Percentiles rank a stretch among this genome's conserved stretches.
Evolutionary conservation across 345 rosid species (phyloP).

Genomic region (Noccaea bulbosa): DNA sequence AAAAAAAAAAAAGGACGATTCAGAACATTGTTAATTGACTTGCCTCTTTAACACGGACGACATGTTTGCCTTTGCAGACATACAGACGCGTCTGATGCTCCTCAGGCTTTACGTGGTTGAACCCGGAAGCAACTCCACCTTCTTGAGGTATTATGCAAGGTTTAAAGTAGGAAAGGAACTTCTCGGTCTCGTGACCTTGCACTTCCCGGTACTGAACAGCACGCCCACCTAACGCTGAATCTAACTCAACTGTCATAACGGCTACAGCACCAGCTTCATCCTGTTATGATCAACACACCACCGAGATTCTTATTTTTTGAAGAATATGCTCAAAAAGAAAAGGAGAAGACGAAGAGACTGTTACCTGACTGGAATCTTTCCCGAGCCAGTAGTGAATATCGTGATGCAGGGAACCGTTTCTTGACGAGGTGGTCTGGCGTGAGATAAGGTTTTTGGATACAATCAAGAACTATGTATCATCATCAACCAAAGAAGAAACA

Average conservation of each 20-base stretch:
- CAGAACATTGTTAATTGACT: conserved; percentile 39
- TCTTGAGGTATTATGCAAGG: conserved; percentile 97
- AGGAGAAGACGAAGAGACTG: conserved; percentile 2
- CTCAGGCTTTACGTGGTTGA: conserved; percentile 75
- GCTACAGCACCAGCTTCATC: conserved; percentile 97
- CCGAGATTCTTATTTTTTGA: conserved; percentile 23
- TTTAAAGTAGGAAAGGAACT: conserved; percentile 91
- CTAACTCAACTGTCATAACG: conserved; percentile 89
- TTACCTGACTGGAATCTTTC: conserved; percentile 84
- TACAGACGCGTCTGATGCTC: conserved; percentile 81
- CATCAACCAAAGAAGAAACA: conserved; percentile 13
- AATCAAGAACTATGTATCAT: background rate
- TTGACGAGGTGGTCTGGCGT: conserved; percentile 73
- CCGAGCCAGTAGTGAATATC: conserved; percentile 97
- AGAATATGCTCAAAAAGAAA: background rate
- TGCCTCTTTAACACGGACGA: conserved; percentile 94
- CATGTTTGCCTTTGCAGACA: conserved; percentile 94
- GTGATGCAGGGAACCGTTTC: conserved; percentile 73
- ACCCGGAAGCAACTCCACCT: conserved; percentile 93
- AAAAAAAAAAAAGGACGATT: background rate
- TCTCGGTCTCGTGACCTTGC: conserved; percentile 95
- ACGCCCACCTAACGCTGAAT: conserved; percentile 99
- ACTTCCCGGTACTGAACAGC: conserved; percentile 98
- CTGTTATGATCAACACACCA: conserved; percentile 52
- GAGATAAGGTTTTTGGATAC: conserved; percentile 4